Base-by-base conservation (phyloP, 2,329 filamentous ascomycete species). In the Scedosporium apiospermum region DNA sequence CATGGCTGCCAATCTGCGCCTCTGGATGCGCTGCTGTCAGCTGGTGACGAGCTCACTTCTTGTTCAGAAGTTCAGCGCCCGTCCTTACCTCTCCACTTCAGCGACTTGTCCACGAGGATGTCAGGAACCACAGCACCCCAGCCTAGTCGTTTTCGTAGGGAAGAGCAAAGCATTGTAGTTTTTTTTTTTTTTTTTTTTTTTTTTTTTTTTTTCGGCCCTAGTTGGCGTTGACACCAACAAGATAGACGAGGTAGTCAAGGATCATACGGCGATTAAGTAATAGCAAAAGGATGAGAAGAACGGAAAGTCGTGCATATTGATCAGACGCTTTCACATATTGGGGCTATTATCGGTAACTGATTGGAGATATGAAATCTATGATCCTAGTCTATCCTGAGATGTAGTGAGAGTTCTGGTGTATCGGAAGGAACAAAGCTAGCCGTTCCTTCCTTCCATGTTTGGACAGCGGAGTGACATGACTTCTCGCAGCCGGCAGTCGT, bases 1-100 rank as follows among this genome's bases (percentile, higher is more conserved):
- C 81, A 65, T 82, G 77, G 2, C 72, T 74, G 16, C 71, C 67
- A 2, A 83, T 69, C 16, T 67, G 70, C 3, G 68, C 66, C 68
- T 82, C 80, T 82, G 57, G 7, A 49, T 51, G 41, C 67, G 41
- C 65, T 34, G 61, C 34, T 18, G 6, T 21, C 14, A 46, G 62
- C 9, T n/a, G 26, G 7, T 27, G 18, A 60, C 66, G 69, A 65
- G 63, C 57, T n/a, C 4, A 30, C 6, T 58, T 34, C 30, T 41
- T 57, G 53, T 12, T 30, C 10, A 26, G 14, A 6, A 27, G n/a
- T 46, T n/a, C 5, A 38, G 21, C 18, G 59, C 9, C 27, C 16
- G 14, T 2, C 16, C 26, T 10, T 6, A 68, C 71, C 71, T 67
- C 68, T 69, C 68, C 72, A 71, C 10, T 59, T 61, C 7, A 27